Evolutionary conservation across 2,329 filamentous ascomycete species (phyloP), one percentile per base, ranked within the genome.

Genomic region (Xylariaceae sp.): DNA sequence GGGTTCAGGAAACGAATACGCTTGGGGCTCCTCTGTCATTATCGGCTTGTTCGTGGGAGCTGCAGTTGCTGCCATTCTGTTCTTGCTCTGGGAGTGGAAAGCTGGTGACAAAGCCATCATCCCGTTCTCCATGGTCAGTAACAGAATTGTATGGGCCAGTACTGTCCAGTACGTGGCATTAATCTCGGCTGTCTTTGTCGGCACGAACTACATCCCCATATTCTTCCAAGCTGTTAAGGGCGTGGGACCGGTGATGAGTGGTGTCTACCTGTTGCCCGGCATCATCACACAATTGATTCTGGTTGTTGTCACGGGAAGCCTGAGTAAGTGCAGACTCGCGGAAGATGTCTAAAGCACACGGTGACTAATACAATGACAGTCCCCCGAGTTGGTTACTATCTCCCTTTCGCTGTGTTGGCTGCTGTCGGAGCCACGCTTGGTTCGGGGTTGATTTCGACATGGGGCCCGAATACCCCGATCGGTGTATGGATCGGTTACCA

Each of bases 101-200:
- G 67, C 69, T 59, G 79, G 78, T 3, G 77, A 79, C 18, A 69
- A 74, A 1, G 80, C 81, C 39, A 82, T 83, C 75, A 72, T 84
- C 2, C 76, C 78, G 0, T 71, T 75, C 1, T 75, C 76, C 0
- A 71, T 84, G 37, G 55, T 82, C 6, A 68, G 66, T 11, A 72
- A 74, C 41, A 73, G 79, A 1, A 69, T 76, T 23, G 73, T 83
- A n/a, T 75, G 73, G 69, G 68, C 75, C 8, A 73, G 74, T 18
- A 72, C 74, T 30, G 8, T 76, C 3, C 78, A 75, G 47, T 73
- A 74, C 23, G 73, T 78, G 37, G 74, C 78, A 56, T 72, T 80
- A 15, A 75, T 76, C 11, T 73, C 75, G 2, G 70, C 74, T 9
- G 77, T 78, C 53, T 77, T 81, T 60, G 65, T 80, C 55, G 65